Conservation (phyloP, 2,329 filamentous ascomycete genomes). For the Apiospora rasikravindrae region DNA sequence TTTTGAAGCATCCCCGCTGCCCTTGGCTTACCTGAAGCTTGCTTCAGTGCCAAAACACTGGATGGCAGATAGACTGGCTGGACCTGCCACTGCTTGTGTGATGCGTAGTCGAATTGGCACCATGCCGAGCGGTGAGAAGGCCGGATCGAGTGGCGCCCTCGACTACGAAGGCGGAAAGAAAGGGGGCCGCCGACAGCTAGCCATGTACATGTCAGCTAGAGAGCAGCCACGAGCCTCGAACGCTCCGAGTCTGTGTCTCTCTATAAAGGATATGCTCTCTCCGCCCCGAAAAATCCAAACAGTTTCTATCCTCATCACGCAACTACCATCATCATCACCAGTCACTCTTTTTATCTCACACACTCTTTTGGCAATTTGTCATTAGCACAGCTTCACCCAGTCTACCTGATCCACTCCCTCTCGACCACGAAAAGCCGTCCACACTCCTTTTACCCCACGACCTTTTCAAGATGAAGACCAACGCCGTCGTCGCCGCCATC, state of each 20-base stretch:
- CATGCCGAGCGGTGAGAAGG: neutral
- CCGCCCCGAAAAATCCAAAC: neutral
- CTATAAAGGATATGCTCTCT: neutral
- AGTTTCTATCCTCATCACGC: neutral
- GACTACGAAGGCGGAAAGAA: neutral
- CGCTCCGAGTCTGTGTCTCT: neutral
- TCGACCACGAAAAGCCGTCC: neutral
- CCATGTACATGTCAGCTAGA: neutral
- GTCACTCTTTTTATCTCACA: neutral
- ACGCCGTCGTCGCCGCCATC: constrained; percentile 21
- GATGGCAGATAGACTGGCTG: neutral
- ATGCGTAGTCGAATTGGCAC: neutral
- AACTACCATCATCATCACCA: constrained; percentile 12
- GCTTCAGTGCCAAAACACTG: neutral
- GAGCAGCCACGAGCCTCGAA: neutral
- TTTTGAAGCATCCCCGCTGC: neutral
- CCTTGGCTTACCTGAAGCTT: neutral
- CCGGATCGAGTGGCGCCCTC: neutral
- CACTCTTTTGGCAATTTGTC: constrained; percentile 9
- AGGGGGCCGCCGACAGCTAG: neutral
- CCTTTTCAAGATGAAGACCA: constrained; percentile 26
- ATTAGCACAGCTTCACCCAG: constrained; percentile 15
- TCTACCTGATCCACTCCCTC: constrained; percentile 9
- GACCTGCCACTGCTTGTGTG: neutral
- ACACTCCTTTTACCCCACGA: too few species aligned